phyloP scores from a whole-genome alignment of 129 eudicot species.

The Lonicera japonica region DNA sequence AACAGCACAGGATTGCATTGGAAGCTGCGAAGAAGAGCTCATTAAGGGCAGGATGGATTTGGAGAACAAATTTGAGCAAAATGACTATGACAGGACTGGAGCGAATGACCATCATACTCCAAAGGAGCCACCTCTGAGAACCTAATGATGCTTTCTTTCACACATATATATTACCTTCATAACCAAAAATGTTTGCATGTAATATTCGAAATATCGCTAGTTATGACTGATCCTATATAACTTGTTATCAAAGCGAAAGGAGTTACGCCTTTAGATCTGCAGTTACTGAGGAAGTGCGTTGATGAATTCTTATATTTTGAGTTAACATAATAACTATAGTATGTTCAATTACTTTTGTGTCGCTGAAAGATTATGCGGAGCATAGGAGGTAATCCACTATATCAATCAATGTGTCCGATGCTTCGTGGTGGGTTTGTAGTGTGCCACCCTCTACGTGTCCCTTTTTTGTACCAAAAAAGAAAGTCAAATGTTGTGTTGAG shows the following conservation, averaged over 20 bases:
- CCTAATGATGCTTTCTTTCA: background rate
- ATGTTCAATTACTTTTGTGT: too few species aligned
- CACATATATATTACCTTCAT: background rate
- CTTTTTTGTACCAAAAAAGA: too few species aligned
- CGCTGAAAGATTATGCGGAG: too few species aligned
- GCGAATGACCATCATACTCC: constrained; percentile 23
- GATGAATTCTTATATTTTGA: background rate
- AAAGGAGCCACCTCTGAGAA: background rate
- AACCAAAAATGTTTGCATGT: background rate
- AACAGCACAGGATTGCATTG: background rate
- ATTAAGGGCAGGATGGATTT: constrained; percentile 14
- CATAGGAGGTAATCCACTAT: too few species aligned
- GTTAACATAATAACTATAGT: background rate
- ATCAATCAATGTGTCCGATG: too few species aligned
- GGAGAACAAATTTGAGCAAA: background rate
- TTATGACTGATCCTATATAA: background rate
- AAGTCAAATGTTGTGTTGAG: too few species aligned
- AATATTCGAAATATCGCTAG: background rate
- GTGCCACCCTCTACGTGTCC: too few species aligned
- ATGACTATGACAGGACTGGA: constrained; percentile 21
- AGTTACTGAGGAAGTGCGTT: background rate
- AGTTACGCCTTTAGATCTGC: too few species aligned
- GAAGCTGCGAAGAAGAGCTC: background rate
- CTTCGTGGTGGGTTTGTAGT: too few species aligned
- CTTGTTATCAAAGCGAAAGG: background rate